phyloP scores from a whole-genome alignment of 192 early-diverging fungal species.

The Jimgerdemannia flammicorona region DNA sequence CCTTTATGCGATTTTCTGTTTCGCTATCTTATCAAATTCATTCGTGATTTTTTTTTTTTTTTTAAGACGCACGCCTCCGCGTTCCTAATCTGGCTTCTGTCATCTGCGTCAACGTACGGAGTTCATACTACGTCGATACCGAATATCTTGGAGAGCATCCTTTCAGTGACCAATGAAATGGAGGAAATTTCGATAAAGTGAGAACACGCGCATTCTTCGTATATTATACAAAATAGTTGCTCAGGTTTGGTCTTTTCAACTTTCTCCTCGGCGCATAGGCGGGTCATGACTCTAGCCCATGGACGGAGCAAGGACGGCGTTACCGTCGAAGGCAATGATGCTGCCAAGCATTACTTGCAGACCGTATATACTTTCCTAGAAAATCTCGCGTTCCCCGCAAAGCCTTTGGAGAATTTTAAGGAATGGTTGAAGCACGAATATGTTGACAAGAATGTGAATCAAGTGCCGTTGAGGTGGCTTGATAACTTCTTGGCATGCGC shows the following conservation, averaged over 20 bases:
- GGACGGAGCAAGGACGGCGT: neutral
- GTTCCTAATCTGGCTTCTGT: neutral
- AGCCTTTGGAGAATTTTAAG: neutral
- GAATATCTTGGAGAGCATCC: neutral
- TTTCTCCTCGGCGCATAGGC: neutral
- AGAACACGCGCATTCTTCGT: neutral
- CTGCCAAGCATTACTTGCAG: neutral
- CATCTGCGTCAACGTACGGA: neutral
- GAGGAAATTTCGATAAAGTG: neutral
- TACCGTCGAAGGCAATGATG: neutral
- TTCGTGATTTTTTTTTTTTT: neutral
- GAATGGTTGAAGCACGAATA: neutral
- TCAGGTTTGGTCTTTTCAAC: neutral
- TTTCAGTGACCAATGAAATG: neutral
- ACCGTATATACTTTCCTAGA: neutral
- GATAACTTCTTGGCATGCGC: neutral
- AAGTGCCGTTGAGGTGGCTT: neutral
- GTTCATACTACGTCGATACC: neutral
- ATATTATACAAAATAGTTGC: neutral
- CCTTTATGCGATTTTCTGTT: too few species aligned
- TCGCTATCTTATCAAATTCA: neutral
- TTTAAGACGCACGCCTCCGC: neutral
- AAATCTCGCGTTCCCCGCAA: neutral
- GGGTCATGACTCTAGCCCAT: neutral
- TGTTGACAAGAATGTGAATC: neutral